Conservation (phyloP, 1,284 basidiomycete species). For the Microstroma glucosiphilum region DNA sequence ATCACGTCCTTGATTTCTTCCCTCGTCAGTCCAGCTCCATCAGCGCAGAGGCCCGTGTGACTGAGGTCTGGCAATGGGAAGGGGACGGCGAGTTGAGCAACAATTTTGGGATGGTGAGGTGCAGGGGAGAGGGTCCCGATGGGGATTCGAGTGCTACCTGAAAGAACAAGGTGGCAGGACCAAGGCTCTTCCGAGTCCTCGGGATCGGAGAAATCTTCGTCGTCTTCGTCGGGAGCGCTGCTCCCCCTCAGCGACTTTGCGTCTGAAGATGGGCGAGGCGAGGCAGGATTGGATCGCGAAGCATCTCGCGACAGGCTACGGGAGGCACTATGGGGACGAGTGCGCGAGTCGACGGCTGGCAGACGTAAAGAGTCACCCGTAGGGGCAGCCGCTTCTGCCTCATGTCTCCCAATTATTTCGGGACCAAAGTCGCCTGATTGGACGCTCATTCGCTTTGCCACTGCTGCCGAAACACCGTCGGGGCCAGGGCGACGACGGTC, state of each 20-base stretch:
- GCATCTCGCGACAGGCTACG: not conserved
- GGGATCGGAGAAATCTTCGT: conserved; percentile 60
- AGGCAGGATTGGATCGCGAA: not conserved
- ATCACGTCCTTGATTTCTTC: conserved; percentile 93
- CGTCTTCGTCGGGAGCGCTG: not conserved
- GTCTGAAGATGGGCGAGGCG: not conserved
- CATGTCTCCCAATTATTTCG: not conserved
- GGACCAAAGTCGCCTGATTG: not conserved
- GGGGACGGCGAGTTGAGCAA: conserved; percentile 81
- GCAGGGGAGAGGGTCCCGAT: conserved; percentile 66
- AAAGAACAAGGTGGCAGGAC: conserved; percentile 62
- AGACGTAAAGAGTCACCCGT: not conserved
- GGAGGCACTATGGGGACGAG: not conserved
- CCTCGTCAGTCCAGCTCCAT: conserved; percentile 56
- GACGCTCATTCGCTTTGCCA: not conserved
- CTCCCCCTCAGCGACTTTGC: not conserved
- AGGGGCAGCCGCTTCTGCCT: too few relatives aligned
- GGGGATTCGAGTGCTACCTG: conserved; percentile 40
- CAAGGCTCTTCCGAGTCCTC: conserved; percentile 94
- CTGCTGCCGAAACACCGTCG: not conserved
- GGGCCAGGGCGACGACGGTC: not conserved
- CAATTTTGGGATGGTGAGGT: conserved; percentile 91
- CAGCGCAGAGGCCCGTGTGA: conserved; percentile 31
- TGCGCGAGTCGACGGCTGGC: not conserved
- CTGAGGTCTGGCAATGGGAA: conserved; percentile 60